phyloP scores from a whole-genome alignment of 495 filamentous ascomycete genomes.

The Xanthoparmelia taractica region DNA sequence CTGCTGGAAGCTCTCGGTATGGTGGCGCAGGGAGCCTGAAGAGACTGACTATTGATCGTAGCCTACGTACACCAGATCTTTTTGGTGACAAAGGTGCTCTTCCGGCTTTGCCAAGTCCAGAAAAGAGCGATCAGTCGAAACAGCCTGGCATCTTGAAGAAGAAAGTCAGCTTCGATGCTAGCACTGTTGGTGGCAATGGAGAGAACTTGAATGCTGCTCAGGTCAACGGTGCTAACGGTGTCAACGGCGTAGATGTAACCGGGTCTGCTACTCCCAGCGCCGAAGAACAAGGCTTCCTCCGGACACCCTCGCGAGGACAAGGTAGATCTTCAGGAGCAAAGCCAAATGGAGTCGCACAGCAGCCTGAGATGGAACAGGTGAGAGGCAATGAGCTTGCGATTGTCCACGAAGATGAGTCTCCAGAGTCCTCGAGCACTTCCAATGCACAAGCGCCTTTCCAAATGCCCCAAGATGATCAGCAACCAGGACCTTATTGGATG shows the following conservation, averaged over 20 bases:
- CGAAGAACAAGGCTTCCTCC: constrained; percentile 61
- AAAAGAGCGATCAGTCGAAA: constrained; percentile 32
- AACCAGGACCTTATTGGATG: constrained; percentile 78
- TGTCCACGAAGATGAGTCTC: constrained; percentile 61
- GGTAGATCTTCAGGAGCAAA: constrained; percentile 43
- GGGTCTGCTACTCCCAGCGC: constrained; percentile 48
- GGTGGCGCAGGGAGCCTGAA: constrained; percentile 65
- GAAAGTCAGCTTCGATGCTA: constrained; percentile 81
- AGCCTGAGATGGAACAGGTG: constrained; percentile 65
- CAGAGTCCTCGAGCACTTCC: constrained; percentile 35
- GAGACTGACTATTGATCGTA: constrained; percentile 82
- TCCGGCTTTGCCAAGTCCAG: constrained; percentile 27
- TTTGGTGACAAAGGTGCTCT: constrained; percentile 48
- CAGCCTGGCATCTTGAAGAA: constrained; percentile 55
- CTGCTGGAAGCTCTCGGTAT: constrained; percentile 54
- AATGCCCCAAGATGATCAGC: constrained; percentile 43
- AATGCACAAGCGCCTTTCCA: constrained; percentile 30
- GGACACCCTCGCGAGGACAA: constrained; percentile 41
- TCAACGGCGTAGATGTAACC: constrained; percentile 40
- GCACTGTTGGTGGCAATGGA: constrained; percentile 37
- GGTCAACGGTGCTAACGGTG: constrained; percentile 35
- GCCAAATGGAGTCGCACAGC: constrained; percentile 34
- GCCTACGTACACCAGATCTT: constrained; percentile 61
- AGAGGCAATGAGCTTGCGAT: constrained; percentile 69
- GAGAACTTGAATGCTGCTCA: constrained; percentile 23